phyloP scores from a whole-genome alignment of 83 land plant species.

The Larix sibirica region DNA sequence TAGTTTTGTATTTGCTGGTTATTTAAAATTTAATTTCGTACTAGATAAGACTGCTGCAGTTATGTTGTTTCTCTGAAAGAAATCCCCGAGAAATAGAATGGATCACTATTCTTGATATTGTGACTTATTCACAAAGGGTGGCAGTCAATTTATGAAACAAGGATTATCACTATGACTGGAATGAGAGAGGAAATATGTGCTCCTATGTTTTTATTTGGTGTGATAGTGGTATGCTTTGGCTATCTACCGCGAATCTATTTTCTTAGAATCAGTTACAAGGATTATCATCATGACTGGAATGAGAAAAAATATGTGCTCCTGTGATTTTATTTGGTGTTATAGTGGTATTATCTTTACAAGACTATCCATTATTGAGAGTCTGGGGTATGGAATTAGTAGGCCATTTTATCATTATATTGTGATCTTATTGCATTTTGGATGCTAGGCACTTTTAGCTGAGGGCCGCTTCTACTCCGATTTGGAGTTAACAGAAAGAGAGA shows the following conservation, averaged over 20 bases:
- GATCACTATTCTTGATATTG: no score
- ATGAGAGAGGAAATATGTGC: not conserved
- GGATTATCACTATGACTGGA: not conserved
- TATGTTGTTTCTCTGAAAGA: no score
- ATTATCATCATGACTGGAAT: not conserved
- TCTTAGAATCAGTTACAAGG: not conserved
- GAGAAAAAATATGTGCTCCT: not conserved
- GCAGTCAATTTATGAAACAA: not conserved
- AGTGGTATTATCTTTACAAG: not conserved
- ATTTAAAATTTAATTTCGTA: no score
- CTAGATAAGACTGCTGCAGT: no score
- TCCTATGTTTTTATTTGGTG: not conserved
- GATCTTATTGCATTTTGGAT: slow-evolving; percentile 5
- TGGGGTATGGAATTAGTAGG: not conserved
- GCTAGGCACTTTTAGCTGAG: slow-evolving; percentile 97
- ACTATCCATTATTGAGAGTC: not conserved
- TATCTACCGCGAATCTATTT: not conserved
- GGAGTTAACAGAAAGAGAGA: slow-evolving; percentile 98
- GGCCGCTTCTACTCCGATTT: slow-evolving; percentile 96
- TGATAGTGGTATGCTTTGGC: not conserved
- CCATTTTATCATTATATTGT: not conserved
- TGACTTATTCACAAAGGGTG: no score
- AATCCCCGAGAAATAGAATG: no score
- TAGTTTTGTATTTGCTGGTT: no score
- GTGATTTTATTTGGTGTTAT: not conserved